These are phyloP conservation scores for Colletotrichum sublineola DNA, from an alignment of 2,329 filamentous ascomycete genomes.

Conservation along the genomic window DNA sequence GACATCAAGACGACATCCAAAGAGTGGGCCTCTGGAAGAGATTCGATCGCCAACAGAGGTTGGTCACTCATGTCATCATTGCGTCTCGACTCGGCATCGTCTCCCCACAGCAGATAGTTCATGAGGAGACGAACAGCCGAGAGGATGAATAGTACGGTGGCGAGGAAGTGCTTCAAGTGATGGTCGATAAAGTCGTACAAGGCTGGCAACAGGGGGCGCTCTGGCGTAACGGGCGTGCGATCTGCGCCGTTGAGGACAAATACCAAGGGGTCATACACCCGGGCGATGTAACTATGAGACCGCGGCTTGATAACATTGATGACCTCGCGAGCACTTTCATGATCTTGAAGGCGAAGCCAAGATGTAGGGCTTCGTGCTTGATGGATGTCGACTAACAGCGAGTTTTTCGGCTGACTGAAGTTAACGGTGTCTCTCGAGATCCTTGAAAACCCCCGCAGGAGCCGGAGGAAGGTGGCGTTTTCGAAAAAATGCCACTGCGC, in stretches of 20 bases:
- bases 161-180: conserved; percentile 69
- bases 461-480: conserved; percentile 60
- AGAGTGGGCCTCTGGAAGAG: conserved; percentile 72
- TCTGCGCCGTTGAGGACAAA: conserved; percentile 79
- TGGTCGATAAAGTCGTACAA: conserved; percentile 77
- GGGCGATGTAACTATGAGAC: conserved; percentile 78
- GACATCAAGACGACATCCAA: conserved; percentile 78
- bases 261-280: conserved; percentile 80
- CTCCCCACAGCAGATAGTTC: conserved; percentile 80
- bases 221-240: conserved; percentile 67
- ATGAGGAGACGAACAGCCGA: conserved; percentile 78
- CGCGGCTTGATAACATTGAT: conserved; percentile 81
- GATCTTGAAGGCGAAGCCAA: conserved; percentile 83
- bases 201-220: conserved; percentile 66
- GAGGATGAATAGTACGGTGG: conserved; percentile 73
- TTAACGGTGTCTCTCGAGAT: conserved; percentile 48
- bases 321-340: conserved; percentile 81
- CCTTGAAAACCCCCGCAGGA: conserved; percentile 52
- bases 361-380: conserved; percentile 81
- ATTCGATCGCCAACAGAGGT: conserved; percentile 70
- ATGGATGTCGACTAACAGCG: conserved; percentile 72
- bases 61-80: conserved; percentile 62
- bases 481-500: conserved; percentile 85
- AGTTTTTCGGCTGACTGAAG: conserved; percentile 44
- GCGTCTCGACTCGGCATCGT: conserved; percentile 61